These are phyloP conservation scores for Penicillium hordei DNA, from an alignment of 2,329 filamentous ascomycete species.

Conservation along the genomic window DNA sequence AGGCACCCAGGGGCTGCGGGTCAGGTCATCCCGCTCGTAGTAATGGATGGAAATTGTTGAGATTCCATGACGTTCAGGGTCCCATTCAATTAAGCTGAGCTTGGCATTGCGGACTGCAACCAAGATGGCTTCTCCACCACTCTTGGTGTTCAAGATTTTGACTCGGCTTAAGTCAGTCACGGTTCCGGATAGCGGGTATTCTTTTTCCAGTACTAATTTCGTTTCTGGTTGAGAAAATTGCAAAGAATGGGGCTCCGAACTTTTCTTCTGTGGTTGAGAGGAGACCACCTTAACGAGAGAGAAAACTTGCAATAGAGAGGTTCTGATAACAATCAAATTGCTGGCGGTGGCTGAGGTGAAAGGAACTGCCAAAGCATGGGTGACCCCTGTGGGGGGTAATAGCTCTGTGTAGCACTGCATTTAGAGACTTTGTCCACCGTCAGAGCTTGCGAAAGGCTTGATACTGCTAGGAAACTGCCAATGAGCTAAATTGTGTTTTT, in stretches of 20 bases:
- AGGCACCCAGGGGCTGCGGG: constrained; percentile 77
- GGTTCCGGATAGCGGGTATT: constrained; percentile 80
- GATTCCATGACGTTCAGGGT: constrained; percentile 73
- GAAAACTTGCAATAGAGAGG: constrained; percentile 91
- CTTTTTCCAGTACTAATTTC: constrained; percentile 80
- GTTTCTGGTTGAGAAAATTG: constrained; percentile 64
- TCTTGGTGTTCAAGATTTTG: constrained; percentile 69
- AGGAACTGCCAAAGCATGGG: constrained; percentile 76
- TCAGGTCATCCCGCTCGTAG: constrained; percentile 91
- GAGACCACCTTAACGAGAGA: constrained; percentile 64
- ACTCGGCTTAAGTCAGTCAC: constrained; percentile 79
- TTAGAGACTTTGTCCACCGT: constrained; percentile 1
- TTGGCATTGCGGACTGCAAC: constrained; percentile 88
- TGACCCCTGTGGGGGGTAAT: constrained; percentile 89
- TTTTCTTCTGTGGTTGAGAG: constrained; percentile 45
- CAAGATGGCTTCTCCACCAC: constrained; percentile 79
- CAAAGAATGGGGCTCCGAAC: constrained; percentile 51
- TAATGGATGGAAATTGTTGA: constrained; percentile 94
- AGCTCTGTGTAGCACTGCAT: constrained; percentile 99
- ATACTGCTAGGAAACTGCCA: constrained; percentile 4
- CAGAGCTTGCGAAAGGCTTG: background rate
- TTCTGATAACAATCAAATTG: constrained; percentile 89
- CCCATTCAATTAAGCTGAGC: constrained; percentile 91
- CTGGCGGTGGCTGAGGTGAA: constrained; percentile 73
- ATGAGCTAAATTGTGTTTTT: constrained; percentile 11